Conservation (phyloP, 352 stramenopile genomes). For the Globisporangium acanthophoron region DNA sequence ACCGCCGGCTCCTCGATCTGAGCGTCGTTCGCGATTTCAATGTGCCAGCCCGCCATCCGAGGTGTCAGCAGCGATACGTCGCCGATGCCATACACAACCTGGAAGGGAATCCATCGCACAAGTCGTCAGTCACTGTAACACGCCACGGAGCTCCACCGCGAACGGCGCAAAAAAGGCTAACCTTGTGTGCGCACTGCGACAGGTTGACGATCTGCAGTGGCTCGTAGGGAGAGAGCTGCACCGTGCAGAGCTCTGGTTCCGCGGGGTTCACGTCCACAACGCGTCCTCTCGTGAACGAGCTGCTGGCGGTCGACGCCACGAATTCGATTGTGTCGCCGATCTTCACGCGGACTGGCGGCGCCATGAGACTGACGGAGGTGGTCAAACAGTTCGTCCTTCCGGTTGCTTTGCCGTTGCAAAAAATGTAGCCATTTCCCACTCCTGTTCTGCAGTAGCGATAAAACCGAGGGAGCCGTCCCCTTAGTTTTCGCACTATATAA, state of each 20-base stretch:
- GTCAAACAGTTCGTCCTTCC: not conserved
- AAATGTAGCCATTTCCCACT: not conserved
- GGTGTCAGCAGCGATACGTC: slow-evolving; percentile 25
- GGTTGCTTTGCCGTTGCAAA: not conserved
- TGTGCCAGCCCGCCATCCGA: slow-evolving; percentile 36
- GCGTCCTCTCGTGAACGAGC: slow-evolving; percentile 14
- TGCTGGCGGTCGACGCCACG: not conserved
- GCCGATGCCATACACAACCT: slow-evolving; percentile 40
- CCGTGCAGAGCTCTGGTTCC: slow-evolving; percentile 16
- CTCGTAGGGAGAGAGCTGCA: slow-evolving; percentile 42
- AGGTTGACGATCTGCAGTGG: slow-evolving; percentile 33
- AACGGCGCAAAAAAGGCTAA: slow-evolving; percentile 3
- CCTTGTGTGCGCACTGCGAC: slow-evolving; percentile 25
- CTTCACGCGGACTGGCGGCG: slow-evolving; percentile 15
- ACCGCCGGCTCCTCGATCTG: slow-evolving; percentile 19
- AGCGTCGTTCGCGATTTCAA: slow-evolving; percentile 27
- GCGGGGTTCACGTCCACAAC: slow-evolving; percentile 29
- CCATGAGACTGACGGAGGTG: not conserved
- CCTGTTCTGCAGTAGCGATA: too few species aligned
- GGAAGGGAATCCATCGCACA: not conserved
- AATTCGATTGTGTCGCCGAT: slow-evolving; percentile 51
- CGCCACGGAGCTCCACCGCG: not conserved
- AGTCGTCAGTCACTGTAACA: too few species aligned
- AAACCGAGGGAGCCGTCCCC: too few species aligned
- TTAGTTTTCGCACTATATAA: not conserved